Percentiles rank a stretch among this genome's conserved stretches.
phyloP scores from a whole-genome alignment of 2,329 filamentous ascomycete genomes.

The Coniochaeta prunicola region DNA sequence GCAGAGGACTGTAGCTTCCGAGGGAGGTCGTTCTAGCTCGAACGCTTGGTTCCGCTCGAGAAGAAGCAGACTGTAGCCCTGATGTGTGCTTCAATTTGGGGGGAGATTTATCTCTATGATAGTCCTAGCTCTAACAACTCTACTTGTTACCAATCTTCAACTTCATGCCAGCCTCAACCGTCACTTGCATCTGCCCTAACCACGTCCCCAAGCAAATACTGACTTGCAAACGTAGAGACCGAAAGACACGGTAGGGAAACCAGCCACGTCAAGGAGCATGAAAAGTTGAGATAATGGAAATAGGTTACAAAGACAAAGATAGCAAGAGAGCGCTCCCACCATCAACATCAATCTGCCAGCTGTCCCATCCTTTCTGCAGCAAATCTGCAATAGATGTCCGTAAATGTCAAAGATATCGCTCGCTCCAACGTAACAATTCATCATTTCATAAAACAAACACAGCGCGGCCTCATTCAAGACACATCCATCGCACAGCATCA shows the following conservation, averaged over 20 bases:
- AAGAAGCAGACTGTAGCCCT: neutral
- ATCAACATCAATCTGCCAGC: neutral
- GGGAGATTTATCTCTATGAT: neutral
- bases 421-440: neutral
- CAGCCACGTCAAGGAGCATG: neutral
- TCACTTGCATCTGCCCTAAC: neutral
- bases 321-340: neutral
- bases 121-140: neutral
- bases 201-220: neutral
- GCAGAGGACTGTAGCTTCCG: neutral
- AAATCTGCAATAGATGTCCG: neutral
- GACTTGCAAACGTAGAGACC: neutral
- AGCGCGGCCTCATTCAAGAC: neutral
- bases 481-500: neutral
- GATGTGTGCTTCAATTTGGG: neutral
- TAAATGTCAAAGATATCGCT: neutral
- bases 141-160: neutral
- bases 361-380: neutral
- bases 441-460: neutral
- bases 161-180: neutral
- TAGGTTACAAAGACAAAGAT: neutral
- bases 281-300: neutral
- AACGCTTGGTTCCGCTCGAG: neutral
- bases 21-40: neutral
- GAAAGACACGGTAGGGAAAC: neutral